Evolutionary conservation across 2,329 filamentous ascomycete species (phyloP).

Genomic region (Ceratocystis colombiana): DNA sequence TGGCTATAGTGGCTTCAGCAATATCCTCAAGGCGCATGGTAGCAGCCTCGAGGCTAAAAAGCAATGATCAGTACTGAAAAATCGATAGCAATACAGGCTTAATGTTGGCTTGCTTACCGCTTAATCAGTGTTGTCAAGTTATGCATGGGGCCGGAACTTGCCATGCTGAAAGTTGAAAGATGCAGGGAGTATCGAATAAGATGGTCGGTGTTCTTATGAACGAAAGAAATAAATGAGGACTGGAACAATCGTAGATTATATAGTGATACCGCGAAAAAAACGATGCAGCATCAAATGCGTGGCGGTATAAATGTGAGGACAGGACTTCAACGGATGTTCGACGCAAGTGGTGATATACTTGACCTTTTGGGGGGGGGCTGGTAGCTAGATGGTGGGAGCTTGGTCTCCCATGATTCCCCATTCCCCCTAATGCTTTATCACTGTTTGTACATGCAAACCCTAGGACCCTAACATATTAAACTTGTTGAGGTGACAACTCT

Average conservation of each 20-base stretch:
- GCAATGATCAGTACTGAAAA: background rate
- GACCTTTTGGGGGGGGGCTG: too few species aligned
- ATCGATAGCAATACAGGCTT: background rate
- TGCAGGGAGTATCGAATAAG: background rate
- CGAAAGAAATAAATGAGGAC: background rate
- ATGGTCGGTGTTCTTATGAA: background rate
- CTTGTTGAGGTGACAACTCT: too few species aligned
- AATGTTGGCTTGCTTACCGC: slow-evolving; percentile 51
- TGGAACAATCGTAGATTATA: background rate
- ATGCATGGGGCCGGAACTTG: slow-evolving; percentile 76
- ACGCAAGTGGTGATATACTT: too few species aligned
- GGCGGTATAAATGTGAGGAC: too few species aligned
- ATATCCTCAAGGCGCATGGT: slow-evolving; percentile 96
- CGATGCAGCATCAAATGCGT: too few species aligned
- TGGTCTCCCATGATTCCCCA: too few species aligned
- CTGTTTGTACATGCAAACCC: too few species aligned
- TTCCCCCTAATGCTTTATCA: too few species aligned
- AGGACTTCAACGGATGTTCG: too few species aligned
- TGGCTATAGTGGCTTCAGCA: slow-evolving; percentile 61
- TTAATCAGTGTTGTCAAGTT: slow-evolving; percentile 97
- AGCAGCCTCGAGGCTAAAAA: slow-evolving; percentile 78
- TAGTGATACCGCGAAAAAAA: background rate
- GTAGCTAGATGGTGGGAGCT: too few species aligned
- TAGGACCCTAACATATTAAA: too few species aligned
- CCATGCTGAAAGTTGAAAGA: slow-evolving; percentile 42